phyloP scores from a whole-genome alignment of 139 green algal species.

The Micractinium conductrix region DNA sequence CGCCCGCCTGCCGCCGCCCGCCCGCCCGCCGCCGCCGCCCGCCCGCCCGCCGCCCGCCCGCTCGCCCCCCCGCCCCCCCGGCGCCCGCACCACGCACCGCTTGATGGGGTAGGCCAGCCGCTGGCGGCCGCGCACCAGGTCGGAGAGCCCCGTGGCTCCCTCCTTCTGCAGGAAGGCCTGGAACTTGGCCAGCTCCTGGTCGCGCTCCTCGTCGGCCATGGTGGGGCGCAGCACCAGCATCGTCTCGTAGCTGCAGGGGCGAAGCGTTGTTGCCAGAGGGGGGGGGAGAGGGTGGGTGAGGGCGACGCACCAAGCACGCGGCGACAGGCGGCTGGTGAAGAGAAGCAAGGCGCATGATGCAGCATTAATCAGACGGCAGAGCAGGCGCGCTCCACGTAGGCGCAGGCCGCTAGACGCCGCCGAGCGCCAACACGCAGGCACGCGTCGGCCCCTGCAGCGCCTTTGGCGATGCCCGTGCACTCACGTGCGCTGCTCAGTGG shows the following conservation, averaged over 20 bases:
- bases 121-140: slow-evolving; percentile 66
- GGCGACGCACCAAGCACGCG: no score
- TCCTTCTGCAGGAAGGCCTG: slow-evolving; percentile 90
- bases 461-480: no score
- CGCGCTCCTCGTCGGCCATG: slow-evolving; percentile 81
- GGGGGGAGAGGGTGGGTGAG: neutral
- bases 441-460: neutral
- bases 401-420: no score
- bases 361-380: no score
- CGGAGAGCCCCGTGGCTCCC: slow-evolving; percentile 71
- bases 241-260: slow-evolving; percentile 81
- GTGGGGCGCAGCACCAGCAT: slow-evolving; percentile 86
- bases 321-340: no score
- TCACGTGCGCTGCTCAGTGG: slow-evolving; percentile 21
- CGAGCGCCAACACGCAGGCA: neutral
- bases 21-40: no score
- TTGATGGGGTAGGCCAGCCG: slow-evolving; percentile 91
- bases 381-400: no score
- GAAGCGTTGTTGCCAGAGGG: neutral
- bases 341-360: no score
- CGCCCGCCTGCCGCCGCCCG: no score
- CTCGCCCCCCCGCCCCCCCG: neutral
- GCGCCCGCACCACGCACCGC: slow-evolving; percentile 46
- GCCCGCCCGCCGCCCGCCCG: no score
- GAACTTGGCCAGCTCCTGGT: slow-evolving; percentile 88